Evolutionary conservation across 2,329 filamentous ascomycete species (phyloP).

Genomic region (Cercospora citrullina): DNA sequence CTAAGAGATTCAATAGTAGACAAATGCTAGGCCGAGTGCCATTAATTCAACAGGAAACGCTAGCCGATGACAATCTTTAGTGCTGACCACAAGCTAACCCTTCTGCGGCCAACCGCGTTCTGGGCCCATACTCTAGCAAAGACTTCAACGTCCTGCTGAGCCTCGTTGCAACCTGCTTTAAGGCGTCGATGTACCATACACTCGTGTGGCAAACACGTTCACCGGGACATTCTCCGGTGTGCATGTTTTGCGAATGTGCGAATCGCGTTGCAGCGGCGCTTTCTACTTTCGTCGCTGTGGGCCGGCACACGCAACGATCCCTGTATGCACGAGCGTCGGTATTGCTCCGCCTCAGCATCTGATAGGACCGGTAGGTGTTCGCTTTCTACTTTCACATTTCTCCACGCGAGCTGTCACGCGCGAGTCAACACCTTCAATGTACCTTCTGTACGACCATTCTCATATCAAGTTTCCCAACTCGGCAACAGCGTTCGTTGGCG

Average conservation of each 20-base stretch:
- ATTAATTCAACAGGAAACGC: not conserved
- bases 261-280: not conserved
- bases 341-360: not conserved
- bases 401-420: constrained; percentile 3
- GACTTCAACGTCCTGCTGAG: not conserved
- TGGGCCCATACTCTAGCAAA: not conserved
- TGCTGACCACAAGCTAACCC: not conserved
- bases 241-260: not conserved
- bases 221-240: not conserved
- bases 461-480: not conserved
- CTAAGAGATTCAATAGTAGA: constrained; percentile 24
- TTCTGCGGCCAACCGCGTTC: not conserved
- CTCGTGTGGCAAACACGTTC: not conserved
- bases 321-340: not conserved
- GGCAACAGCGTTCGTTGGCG: not conserved
- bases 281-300: not conserved
- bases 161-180: not conserved
- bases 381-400: not conserved
- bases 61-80: not conserved
- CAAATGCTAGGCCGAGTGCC: constrained; percentile 2
- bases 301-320: not conserved
- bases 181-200: not conserved
- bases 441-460: not conserved
- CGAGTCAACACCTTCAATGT: not conserved
- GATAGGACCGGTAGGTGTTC: not conserved